Evolutionary conservation across 768 basidiomycete genomes (phyloP).

Genomic region (Lentinula edodes): DNA sequence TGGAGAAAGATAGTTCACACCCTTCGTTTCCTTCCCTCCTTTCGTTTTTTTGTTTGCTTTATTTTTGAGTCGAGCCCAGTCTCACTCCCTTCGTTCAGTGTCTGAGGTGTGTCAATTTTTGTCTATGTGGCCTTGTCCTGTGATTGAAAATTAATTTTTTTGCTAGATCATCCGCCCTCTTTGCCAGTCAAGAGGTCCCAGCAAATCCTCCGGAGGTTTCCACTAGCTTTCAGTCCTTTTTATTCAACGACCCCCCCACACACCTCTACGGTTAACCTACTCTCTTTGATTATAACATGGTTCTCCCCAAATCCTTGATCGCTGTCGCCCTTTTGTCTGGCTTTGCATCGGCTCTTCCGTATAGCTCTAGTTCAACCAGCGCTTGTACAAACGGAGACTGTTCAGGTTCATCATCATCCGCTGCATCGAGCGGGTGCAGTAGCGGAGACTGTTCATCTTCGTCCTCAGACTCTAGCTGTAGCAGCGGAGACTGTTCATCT

Average conservation of each 20-base stretch:
- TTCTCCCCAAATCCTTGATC: conserved; percentile 49
- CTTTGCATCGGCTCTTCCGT: conserved; percentile 44
- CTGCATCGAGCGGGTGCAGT: background rate
- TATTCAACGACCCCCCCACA: conserved; percentile 21
- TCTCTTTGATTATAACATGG: conserved; percentile 48
- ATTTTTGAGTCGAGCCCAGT: conserved; percentile 12
- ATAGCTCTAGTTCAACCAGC: conserved; percentile 32
- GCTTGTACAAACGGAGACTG: background rate
- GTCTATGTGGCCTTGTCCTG: background rate
- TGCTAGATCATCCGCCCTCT: conserved; percentile 52
- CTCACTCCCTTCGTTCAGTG: conserved; percentile 40
- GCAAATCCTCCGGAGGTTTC: conserved; percentile 56
- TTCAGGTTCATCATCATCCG: background rate
- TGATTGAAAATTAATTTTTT: background rate
- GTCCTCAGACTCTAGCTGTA: background rate
- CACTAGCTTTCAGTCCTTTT: conserved; percentile 36
- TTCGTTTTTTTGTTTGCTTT: conserved; percentile 23
- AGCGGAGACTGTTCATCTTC: conserved; percentile 2
- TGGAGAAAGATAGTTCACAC: background rate
- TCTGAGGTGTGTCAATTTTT: conserved; percentile 34
- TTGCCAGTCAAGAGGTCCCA: conserved; percentile 54
- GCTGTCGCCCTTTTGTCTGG: conserved; percentile 49
- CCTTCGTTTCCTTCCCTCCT: conserved; percentile 22
- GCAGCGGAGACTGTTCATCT: background rate
- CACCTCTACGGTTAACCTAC: conserved; percentile 42